Base-by-base conservation (phyloP, 2,329 filamentous ascomycete species). In the Trichoderma arundinaceum region DNA sequence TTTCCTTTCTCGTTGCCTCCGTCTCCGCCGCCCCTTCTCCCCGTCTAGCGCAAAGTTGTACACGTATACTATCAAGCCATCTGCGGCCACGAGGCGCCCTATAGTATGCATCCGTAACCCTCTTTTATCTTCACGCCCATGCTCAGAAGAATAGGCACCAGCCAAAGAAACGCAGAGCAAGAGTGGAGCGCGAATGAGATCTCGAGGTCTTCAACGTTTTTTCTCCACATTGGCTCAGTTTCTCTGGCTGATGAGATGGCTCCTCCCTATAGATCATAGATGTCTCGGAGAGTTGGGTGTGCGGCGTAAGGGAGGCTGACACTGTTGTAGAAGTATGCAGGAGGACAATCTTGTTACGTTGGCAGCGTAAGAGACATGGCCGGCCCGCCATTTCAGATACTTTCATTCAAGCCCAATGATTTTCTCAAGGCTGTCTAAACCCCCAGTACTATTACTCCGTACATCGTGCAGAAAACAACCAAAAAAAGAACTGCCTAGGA, bases 341-440 rank as follows among this genome's bases (percentile, higher is more conserved):
- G 65, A 60, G 56, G 65, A 59, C 65, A 67, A 67, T 62, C 19
- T 65, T 48, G 54, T 67, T 60, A 64, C 65, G 39, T 65, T 43
- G 60, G 39, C 53, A 44, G 54, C 22, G 38, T 39, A 32, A 64
- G 54, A 65, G 38, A 59, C 52, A 59, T 46, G 56, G 43, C 61
- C 49, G 32, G 52, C 64, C 64, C 57, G 48, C 56, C 57, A 53
- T 53, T 52, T 62, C 41, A 52, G 17, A 54, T 17, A 41, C 60
- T 58, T 54, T 44, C 53, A 60, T 46, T 52, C 49, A 54, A 54
- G 63, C 48, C 65, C 65, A 53, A 59, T 64, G 33, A 39, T 41
- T 60, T 60, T 58, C 22, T 63, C 46, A 28, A 52, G 65, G 54
- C 59, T 60, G 49, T 49, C 61, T 41, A 38, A 19, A 28, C 22